Evolutionary conservation across 352 stramenopile species (phyloP).

Genomic region (Globisporangium cylindrosporum): DNA sequence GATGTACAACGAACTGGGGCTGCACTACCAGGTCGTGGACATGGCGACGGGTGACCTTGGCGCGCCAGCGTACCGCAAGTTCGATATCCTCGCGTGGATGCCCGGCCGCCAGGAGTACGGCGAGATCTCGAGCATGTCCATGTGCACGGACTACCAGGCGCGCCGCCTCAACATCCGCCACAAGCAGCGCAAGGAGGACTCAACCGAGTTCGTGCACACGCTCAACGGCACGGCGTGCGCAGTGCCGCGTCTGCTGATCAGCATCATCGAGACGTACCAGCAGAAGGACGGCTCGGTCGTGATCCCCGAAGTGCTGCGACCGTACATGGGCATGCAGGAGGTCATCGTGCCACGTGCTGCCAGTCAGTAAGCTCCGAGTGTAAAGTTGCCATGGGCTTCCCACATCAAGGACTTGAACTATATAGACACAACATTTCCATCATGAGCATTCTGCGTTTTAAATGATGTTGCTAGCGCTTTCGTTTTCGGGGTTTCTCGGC

Average conservation of each 20-base stretch:
- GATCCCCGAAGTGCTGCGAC: constrained; percentile 72
- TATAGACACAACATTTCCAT: background rate
- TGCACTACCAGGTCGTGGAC: constrained; percentile 81
- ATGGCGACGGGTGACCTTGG: constrained; percentile 85
- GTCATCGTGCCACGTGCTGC: constrained; percentile 33
- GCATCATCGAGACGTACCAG: constrained; percentile 84
- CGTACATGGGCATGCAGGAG: constrained; percentile 79
- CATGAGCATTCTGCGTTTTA: background rate
- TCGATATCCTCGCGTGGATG: constrained; percentile 87
- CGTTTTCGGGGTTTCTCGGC: constrained; percentile 14
- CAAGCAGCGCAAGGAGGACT: constrained; percentile 54
- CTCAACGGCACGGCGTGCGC: constrained; percentile 86
- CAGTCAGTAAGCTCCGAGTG: constrained; percentile 12
- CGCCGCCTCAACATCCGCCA: constrained; percentile 86
- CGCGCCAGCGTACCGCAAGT: constrained; percentile 82
- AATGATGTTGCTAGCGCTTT: background rate
- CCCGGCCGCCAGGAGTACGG: constrained; percentile 72
- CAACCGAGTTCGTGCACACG: constrained; percentile 82
- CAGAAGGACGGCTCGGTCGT: constrained; percentile 72
- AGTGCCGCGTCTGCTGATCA: constrained; percentile 80
- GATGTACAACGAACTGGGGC: constrained; percentile 72
- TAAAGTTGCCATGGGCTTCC: background rate
- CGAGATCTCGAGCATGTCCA: constrained; percentile 85
- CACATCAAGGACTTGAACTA: background rate
- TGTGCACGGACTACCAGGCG: constrained; percentile 90